Evolutionary conservation across 352 stramenopile genomes (phyloP).

Genomic region (Peronosclerospora sorghi): DNA sequence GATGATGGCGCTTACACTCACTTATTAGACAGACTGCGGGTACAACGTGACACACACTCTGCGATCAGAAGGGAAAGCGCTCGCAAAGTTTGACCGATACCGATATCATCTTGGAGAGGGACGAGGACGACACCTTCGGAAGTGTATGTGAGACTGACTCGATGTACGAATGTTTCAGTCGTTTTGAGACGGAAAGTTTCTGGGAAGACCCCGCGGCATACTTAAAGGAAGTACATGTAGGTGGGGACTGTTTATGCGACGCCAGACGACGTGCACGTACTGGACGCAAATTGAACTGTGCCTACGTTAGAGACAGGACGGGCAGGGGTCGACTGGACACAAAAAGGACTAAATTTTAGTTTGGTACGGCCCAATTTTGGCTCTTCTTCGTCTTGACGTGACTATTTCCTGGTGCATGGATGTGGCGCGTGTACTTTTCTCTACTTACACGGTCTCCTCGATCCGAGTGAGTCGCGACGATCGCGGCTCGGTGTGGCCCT

Average conservation of each 20-base stretch:
- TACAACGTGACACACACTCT: background rate
- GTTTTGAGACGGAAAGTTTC: too few species aligned
- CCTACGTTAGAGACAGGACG: too few species aligned
- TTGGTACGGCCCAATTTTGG: too few species aligned
- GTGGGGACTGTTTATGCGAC: conserved; percentile 5
- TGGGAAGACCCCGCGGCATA: too few species aligned
- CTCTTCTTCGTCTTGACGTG: conserved; percentile 10
- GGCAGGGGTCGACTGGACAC: too few species aligned
- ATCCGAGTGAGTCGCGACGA: conserved; percentile 16
- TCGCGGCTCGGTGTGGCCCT: conserved; percentile 9
- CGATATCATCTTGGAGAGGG: background rate
- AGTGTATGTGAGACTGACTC: too few species aligned
- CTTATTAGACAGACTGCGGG: too few species aligned
- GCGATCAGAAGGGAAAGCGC: background rate
- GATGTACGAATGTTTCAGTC: too few species aligned
- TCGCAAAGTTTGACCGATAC: too few species aligned
- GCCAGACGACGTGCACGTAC: conserved; percentile 3
- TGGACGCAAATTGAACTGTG: conserved; percentile 13
- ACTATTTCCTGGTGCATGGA: conserved; percentile 10
- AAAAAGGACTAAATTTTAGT: too few species aligned
- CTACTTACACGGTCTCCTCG: conserved; percentile 9
- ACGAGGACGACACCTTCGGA: too few species aligned
- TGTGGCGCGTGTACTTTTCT: conserved; percentile 9
- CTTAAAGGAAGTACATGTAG: conserved; percentile 5
- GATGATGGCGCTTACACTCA: background rate